These are phyloP conservation scores for Cardamine chenopodiifolia DNA, from an alignment of 345 rosid genomes.

Conservation along the genomic window DNA sequence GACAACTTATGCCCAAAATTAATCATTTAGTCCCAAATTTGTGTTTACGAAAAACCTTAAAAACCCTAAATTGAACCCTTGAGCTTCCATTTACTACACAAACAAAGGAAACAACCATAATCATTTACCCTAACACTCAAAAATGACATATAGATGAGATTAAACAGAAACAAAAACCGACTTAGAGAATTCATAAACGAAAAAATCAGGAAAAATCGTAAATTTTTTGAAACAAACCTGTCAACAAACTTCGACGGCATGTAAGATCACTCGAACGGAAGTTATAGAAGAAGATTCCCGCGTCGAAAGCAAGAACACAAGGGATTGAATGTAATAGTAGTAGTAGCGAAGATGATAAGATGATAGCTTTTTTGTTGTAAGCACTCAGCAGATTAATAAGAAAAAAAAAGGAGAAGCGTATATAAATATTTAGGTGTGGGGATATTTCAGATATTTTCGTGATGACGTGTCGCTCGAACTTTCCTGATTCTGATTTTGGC, in stretches of 20 bases:
- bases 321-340: background rate
- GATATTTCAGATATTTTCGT: constrained; percentile 54
- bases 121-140: background rate
- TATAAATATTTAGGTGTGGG: constrained; percentile 15
- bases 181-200: background rate
- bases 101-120: background rate
- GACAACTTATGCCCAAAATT: background rate
- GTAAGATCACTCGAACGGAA: constrained; percentile 7
- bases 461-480: constrained; percentile 40
- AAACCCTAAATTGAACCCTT: constrained; percentile 9
- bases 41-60: background rate
- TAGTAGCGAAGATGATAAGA: background rate
- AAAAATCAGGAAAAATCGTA: background rate
- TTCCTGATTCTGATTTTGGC: constrained; percentile 36
- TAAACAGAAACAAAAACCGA: background rate
- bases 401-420: constrained; percentile 9
- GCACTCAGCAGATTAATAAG: background rate
- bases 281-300: constrained; percentile 4
- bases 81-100: constrained; percentile 2
- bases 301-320: background rate
- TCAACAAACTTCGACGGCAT: constrained; percentile 44
- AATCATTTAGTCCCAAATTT: background rate
- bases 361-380: background rate
- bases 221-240: constrained; percentile 44
- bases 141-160: background rate